Base-by-base conservation (phyloP, 352 stramenopile genomes). In the Pythium oligandrum region DNA sequence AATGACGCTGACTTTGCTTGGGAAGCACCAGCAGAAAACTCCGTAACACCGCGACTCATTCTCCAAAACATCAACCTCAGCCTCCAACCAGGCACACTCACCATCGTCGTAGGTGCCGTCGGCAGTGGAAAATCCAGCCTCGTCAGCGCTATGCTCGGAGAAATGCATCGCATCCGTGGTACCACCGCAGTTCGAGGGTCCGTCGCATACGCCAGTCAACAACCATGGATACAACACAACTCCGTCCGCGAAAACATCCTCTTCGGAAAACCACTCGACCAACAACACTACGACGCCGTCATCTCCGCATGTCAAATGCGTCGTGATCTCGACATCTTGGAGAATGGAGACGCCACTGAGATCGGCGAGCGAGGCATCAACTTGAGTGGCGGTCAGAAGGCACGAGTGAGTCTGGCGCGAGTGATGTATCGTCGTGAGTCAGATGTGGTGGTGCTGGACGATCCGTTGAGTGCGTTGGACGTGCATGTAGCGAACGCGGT, bases 311-410 rank as follows among this genome's bases (percentile, higher is more conserved):
- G 87, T 59, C 74, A 79, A 32, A 64, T 97, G 10, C 47, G 62
- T 1, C 70, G 81, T 42, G 91, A 98, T 60, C 58, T 98, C 12
- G 67, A 64, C n/a, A 57, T 92, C n/a, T 63, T 98, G 34, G 71
- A 85, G 3, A 63, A 73, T 48, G 88, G 89, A 12, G 91, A 98
- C 62, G 34, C 63, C 57, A 97, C 88, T 4, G 88, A 97, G 65
- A 97, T 98, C 48, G 92, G 90, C 26, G 90, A 97, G 66, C 90
- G 89, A 42, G 93, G 93, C 5, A 84, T 98, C n/a, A 98, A 92
- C 51, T 61, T 98, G 7, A 90, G 61, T 6, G 91, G 92, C n/a
- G 92, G 92, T 6, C 89, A 98, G 63, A 95, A 96, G 63, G 59
- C 58, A n/a, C 66, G 86, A 37, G 78, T 98, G 6, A 75, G 76